These are phyloP conservation scores for Cytospora chrysosperma DNA, from an alignment of 2,329 filamentous ascomycete species.

Conservation along the genomic window DNA sequence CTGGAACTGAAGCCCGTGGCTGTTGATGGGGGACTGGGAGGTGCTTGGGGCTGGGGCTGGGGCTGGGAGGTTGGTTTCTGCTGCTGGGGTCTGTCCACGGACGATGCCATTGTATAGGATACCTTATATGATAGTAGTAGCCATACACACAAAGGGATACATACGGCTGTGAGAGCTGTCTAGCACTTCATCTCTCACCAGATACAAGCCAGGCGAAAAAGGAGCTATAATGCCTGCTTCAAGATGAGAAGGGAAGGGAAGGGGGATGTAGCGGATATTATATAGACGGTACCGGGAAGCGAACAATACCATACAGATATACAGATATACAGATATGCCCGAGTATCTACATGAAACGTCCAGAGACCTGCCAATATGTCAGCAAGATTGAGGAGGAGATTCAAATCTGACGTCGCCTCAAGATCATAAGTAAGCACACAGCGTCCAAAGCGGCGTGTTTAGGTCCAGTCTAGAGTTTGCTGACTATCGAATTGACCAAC, in stretches of 20 bases:
- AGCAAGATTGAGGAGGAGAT: not conserved
- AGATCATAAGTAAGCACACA: not conserved
- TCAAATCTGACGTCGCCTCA: not conserved
- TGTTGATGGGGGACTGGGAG: not conserved
- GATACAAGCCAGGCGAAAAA: too few relatives aligned
- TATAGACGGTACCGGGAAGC: too few relatives aligned
- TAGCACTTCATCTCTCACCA: too few relatives aligned
- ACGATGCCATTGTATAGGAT: not conserved
- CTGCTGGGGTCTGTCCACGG: not conserved
- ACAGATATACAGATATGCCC: too few relatives aligned
- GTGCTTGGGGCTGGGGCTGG: not conserved
- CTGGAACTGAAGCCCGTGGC: slow-evolving; percentile 25
- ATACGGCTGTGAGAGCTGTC: not conserved
- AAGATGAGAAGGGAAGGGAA: too few relatives aligned
- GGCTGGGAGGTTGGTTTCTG: not conserved
- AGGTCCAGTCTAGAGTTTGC: too few relatives aligned
- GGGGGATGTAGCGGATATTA: too few relatives aligned
- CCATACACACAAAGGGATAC: not conserved
- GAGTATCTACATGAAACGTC: too few relatives aligned
- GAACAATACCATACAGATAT: too few relatives aligned
- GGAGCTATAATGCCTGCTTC: too few relatives aligned
- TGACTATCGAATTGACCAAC: not conserved
- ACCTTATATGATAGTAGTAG: not conserved
- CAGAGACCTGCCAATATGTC: not conserved
- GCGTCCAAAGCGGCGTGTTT: too few relatives aligned